Evolutionary conservation across 1,284 basidiomycete genomes (phyloP), one percentile per base, ranked within the genome.

Genomic region (Ustanciosporium gigantosporum): DNA sequence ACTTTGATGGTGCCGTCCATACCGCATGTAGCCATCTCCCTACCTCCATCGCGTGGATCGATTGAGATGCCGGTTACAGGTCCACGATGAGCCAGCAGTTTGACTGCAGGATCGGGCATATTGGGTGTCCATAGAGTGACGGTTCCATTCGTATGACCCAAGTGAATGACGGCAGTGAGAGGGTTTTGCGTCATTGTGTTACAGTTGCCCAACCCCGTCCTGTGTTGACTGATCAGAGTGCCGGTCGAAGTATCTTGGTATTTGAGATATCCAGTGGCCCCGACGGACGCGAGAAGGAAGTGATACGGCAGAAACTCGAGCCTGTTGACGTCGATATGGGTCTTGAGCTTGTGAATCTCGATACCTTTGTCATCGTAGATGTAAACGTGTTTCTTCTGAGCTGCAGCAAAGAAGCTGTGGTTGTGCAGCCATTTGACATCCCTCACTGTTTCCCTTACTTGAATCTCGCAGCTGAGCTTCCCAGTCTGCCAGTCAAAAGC

Each of bases 161-260:
- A 85, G 66, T 96, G 87, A 43, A 97, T 87, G 55, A 98, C 91
- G 15, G 91, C 93, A 89, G 81, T 95, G 88, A 76, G 65, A 5
- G 83, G 81, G 78, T 98, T 97, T 81, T 97, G 93, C 0, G 90
- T 82, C 87, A 98, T 90, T 24, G 89, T 85, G 20, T 82, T 83
- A 65, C 90, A 92, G 21, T 88, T 84, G 9, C 95, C 94, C 4
- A 77, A 37, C 0, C 73, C 73, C 3, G 74, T 71, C n/a, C 90
- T 86, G 77, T 94, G 91, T 78, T 92, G 87, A 31, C 87, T 85
- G 27, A 98, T 82, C 44, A 96, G 83, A 49, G 87, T 83, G 15
- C 94, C 94, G 0, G 93, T 98, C 2, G 92, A 93, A 0, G 90
- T 93, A 76, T 99, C 94, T 80, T 95, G 92, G 79, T 97, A 99